These are phyloP conservation scores for Chlorella sp. DNA, from an alignment of 139 green algal species.

Conservation along the genomic window DNA sequence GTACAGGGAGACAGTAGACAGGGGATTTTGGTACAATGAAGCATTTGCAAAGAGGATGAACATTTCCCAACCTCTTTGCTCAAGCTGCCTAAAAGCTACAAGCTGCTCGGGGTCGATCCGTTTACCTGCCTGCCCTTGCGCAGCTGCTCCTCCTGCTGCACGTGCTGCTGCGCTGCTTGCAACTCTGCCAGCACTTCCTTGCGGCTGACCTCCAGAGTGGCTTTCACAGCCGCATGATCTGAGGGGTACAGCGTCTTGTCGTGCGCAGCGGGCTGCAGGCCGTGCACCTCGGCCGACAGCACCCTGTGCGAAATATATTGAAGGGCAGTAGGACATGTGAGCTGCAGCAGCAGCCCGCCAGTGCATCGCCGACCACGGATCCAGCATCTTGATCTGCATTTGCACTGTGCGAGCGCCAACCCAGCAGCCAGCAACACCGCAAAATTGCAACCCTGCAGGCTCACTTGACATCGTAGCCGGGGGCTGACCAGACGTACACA, in stretches of 20 bases:
- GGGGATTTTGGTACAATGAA: too few relatives aligned
- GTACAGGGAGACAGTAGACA: too few relatives aligned
- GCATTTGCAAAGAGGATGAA: too few relatives aligned
- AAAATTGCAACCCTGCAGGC: background rate
- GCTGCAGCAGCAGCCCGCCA: too few relatives aligned
- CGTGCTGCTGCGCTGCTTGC: background rate
- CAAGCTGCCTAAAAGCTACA: too few relatives aligned
- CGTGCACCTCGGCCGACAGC: conserved; percentile 28
- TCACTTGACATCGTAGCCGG: conserved; percentile 8
- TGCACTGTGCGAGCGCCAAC: too few relatives aligned
- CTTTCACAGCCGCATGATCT: conserved; percentile 51
- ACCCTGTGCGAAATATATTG: background rate
- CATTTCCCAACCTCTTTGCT: too few relatives aligned
- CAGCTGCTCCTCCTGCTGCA: background rate
- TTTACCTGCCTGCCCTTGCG: background rate
- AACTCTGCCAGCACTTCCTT: background rate
- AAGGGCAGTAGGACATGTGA: background rate
- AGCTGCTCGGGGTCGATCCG: too few relatives aligned
- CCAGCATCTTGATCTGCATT: too few relatives aligned
- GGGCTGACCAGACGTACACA: conserved; percentile 47
- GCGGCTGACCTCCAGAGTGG: conserved; percentile 22
- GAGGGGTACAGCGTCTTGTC: conserved; percentile 56
- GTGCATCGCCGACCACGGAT: too few relatives aligned
- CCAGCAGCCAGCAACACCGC: background rate
- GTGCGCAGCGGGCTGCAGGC: background rate